Percentiles rank a stretch among this genome's conserved stretches.
These are phyloP conservation scores for Trichoderma koningii DNA, from an alignment of 2,329 filamentous ascomycete species.

Conservation along the genomic window DNA sequence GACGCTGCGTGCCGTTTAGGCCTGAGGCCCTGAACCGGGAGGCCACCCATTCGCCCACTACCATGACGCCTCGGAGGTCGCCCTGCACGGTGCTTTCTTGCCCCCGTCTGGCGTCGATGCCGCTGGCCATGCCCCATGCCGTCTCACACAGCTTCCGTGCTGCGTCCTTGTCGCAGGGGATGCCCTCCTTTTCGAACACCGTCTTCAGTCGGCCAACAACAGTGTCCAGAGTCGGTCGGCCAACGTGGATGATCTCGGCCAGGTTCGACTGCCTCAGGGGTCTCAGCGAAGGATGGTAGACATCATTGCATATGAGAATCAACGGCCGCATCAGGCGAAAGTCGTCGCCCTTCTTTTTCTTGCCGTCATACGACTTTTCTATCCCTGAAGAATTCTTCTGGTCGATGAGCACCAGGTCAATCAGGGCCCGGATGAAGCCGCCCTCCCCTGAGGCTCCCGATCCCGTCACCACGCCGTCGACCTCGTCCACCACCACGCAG, in stretches of 20 bases:
- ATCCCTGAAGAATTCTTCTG: slow-evolving; percentile 67
- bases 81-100: slow-evolving; percentile 69
- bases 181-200: slow-evolving; percentile 86
- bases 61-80: slow-evolving; percentile 80
- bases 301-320: slow-evolving; percentile 94
- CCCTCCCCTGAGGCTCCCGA: slow-evolving; percentile 79
- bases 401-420: slow-evolving; percentile 84
- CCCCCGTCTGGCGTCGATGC: slow-evolving; percentile 68
- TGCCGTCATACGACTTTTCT: slow-evolving; percentile 32
- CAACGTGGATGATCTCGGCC: slow-evolving; percentile 89
- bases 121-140: slow-evolving; percentile 75
- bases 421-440: slow-evolving; percentile 91
- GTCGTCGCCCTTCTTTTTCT: slow-evolving; percentile 73
- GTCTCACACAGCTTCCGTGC: slow-evolving; percentile 82
- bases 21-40: slow-evolving; percentile 62
- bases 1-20: slow-evolving; percentile 44
- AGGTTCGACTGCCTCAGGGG: slow-evolving; percentile 81
- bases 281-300: slow-evolving; percentile 87
- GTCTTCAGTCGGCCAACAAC: slow-evolving; percentile 78
- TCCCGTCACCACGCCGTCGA: slow-evolving; percentile 88
- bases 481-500: slow-evolving; percentile 94
- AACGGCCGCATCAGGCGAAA: slow-evolving; percentile 86
- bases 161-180: slow-evolving; percentile 85
- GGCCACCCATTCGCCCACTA: slow-evolving; percentile 85
- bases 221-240: slow-evolving; percentile 83